A percentile compares a stretch with the other conserved stretches of the same genome.
Evolutionary conservation across 2,329 filamentous ascomycete genomes (phyloP).

Genomic region (Penicillium sp.): DNA sequence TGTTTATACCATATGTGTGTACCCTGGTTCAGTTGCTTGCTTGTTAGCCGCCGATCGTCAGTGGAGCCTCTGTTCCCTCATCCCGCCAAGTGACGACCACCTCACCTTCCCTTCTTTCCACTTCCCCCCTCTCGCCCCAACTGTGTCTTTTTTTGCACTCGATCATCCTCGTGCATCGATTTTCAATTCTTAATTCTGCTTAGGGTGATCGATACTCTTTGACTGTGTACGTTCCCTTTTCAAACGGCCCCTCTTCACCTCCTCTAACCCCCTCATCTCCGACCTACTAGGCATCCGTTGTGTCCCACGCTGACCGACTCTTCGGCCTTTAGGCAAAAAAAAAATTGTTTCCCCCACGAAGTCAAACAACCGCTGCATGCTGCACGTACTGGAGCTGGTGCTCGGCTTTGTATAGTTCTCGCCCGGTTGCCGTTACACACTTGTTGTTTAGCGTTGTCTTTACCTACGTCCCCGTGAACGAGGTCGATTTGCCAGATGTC

Average conservation of each 20-base stretch:
- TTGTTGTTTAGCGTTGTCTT: slow-evolving; percentile 16
- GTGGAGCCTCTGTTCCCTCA: slow-evolving; percentile 30
- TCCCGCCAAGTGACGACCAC: slow-evolving; percentile 35
- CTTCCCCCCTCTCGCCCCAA: slow-evolving; percentile 4
- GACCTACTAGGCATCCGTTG: slow-evolving; percentile 25
- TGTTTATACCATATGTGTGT: slow-evolving; percentile 8
- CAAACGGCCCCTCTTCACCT: slow-evolving; percentile 10
- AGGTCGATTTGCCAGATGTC: slow-evolving; percentile 60
- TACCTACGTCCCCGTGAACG: slow-evolving; percentile 27
- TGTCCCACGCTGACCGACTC: slow-evolving; percentile 30
- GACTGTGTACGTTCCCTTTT: slow-evolving; percentile 12
- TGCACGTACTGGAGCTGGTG: slow-evolving; percentile 20
- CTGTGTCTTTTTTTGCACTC: slow-evolving; percentile 3
- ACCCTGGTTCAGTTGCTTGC: slow-evolving; percentile 20
- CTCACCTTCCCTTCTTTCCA: slow-evolving; percentile 17
- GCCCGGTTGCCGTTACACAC: slow-evolving; percentile 13
- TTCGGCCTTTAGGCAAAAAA: not conserved
- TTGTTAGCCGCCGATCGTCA: slow-evolving; percentile 37
- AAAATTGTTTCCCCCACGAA: slow-evolving; percentile 20
- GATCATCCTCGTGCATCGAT: not conserved
- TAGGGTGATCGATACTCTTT: slow-evolving; percentile 8
- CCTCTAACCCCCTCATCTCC: slow-evolving; percentile 20
- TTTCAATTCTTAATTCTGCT: not conserved
- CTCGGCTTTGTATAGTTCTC: slow-evolving; percentile 22
- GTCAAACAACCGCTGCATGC: slow-evolving; percentile 21